Evolutionary conservation across 768 basidiomycete genomes (phyloP).

Genomic region (Leccinum imitatum): DNA sequence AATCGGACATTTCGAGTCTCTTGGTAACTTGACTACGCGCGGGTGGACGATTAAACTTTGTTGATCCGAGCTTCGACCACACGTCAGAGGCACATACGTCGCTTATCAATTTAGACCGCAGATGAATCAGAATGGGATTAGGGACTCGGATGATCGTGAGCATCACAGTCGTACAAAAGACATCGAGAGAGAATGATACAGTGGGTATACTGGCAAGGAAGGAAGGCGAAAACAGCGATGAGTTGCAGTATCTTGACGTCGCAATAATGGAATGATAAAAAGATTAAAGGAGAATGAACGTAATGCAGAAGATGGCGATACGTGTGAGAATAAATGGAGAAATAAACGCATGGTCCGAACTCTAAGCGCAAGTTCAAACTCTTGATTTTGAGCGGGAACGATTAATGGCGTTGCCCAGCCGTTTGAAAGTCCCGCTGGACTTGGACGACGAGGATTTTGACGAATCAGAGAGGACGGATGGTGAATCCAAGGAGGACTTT

Average conservation of each 20-base stretch:
- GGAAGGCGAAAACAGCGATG: neutral
- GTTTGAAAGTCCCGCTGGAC: slow-evolving; percentile 22
- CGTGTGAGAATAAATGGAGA: slow-evolving; percentile 6
- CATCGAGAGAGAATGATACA: slow-evolving; percentile 13
- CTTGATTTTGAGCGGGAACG: slow-evolving; percentile 26
- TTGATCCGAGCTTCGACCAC: neutral
- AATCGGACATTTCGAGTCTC: neutral
- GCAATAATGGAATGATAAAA: slow-evolving; percentile 22
- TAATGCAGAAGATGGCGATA: slow-evolving; percentile 3
- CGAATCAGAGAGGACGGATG: slow-evolving; percentile 26
- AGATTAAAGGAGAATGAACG: slow-evolving; percentile 10
- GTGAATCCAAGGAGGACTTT: slow-evolving; percentile 30
- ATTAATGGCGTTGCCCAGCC: slow-evolving; percentile 18
- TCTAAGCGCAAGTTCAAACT: slow-evolving; percentile 7
- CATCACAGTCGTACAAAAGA: slow-evolving; percentile 4
- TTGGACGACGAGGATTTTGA: slow-evolving; percentile 24
- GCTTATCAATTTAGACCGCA: neutral
- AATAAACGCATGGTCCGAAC: neutral
- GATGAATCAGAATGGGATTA: neutral
- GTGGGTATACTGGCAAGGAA: slow-evolving; percentile 6
- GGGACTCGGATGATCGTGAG: slow-evolving; percentile 3
- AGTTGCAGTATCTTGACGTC: slow-evolving; percentile 1
- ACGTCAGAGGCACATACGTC: neutral
- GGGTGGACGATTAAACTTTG: slow-evolving; percentile 18
- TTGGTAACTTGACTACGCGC: slow-evolving; percentile 11